Base-by-base conservation (phyloP, 2,329 filamentous ascomycete species). In the Alternaria alternata region DNA sequence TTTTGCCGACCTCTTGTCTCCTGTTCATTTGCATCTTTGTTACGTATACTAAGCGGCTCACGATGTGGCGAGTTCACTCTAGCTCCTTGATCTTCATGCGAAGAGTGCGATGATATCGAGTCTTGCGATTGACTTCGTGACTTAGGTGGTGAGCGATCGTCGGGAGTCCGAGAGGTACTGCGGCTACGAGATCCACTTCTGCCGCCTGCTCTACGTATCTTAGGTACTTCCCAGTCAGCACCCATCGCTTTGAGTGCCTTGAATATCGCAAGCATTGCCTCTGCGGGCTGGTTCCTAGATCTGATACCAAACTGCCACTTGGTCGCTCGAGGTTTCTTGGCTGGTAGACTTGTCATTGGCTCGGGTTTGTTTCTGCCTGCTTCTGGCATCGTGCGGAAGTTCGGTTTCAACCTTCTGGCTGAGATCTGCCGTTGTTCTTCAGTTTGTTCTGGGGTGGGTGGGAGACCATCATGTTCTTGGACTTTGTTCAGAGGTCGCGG, bases 281-380 rank as follows among this genome's bases (percentile, higher is more conserved):
- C 95, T 71, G 94, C 93, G 0, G 95, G 95, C 57, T 93, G 91
- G 73, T 98, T 99, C 49, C 95, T 89, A 46, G 93, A 97, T 38
- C 95, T 88, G 63, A 99, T 99, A 57, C 95, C 95, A 75, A 99
- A 99, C 77, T 99, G 95, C 95, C 95, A 99, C 67, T 94, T 92
- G 16, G 94, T 92, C 1, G 91, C 91, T 73, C 92, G 93, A 5
- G 85, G 81, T 77, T 92, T 93, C 81, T 91, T 93, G 18, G 75
- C 68, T 3, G 88, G 87, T 30, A 85, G 68, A n/a, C 81, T 79
- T 4, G 86, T 85, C 80, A 86, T 82, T 7, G 78, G 82, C 68
- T 85, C 86, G 5, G 83, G 87, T 46, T 83, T 85, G 46, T 83
- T 85, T 44, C 73, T 66, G 47, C 71, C 67, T 56, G 79, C 89